Conservation (phyloP, 1,139 yeast species). For the Taphrina communis region DNA sequence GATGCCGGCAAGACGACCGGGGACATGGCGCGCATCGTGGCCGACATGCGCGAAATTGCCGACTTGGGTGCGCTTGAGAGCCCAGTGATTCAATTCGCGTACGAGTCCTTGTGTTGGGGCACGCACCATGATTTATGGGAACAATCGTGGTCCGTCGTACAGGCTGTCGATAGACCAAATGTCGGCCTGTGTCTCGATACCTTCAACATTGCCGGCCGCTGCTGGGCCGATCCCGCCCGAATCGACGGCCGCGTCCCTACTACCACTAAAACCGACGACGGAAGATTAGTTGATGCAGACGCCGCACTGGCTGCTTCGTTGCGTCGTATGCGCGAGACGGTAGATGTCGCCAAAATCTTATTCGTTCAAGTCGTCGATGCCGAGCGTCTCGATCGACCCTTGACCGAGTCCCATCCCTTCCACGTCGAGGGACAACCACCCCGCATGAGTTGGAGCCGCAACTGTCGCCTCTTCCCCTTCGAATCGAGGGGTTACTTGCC, state of each 20-base stretch:
- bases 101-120: conserved; percentile 42
- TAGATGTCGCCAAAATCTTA: conserved; percentile 34
- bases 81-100: conserved; percentile 38
- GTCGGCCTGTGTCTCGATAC: conserved; percentile 42
- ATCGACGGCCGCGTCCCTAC: conserved; percentile 16
- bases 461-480: conserved; percentile 13
- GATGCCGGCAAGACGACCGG: conserved; percentile 25
- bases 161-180: conserved; percentile 37
- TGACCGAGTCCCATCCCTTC: neutral
- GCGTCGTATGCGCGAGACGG: conserved; percentile 15
- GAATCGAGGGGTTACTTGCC: neutral
- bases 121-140: conserved; percentile 39
- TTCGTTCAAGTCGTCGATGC: conserved; percentile 41
- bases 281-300: neutral
- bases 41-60: conserved; percentile 38
- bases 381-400: conserved; percentile 10
- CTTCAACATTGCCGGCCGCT: conserved; percentile 40
- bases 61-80: conserved; percentile 18
- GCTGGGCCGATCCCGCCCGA: conserved; percentile 41
- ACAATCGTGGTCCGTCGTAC: conserved; percentile 31
- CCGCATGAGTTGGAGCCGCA: conserved; percentile 5
- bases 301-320: neutral
- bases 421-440: conserved; percentile 16
- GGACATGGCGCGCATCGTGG: conserved; percentile 31
- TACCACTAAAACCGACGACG: no score